Base-by-base conservation (phyloP, 805 yeast species). In the Suhomyces tanzawaensis region DNA sequence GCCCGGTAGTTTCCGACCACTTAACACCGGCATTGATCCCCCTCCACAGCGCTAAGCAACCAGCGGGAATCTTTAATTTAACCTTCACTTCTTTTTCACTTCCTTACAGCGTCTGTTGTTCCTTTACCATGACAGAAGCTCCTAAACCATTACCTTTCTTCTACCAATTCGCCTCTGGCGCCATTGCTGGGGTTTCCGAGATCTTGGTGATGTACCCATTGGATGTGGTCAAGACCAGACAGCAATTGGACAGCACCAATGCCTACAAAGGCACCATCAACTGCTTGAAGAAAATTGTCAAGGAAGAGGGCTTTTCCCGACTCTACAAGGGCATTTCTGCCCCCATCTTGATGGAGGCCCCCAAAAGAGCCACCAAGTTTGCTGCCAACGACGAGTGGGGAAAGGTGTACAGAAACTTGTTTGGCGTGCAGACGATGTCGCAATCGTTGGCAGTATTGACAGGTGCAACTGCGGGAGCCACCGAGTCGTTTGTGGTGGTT, bases 321-420 rank as follows among this genome's bases (percentile, higher is more conserved):
- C 75, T 91, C 41, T 93, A 93, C 68, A 81, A 90, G 58, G 99
- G 99, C 49, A 93, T 93, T 54, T 70, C 85, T 21, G 96, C 99
- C 17, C 99, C 99, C 23, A 87, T 93, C 51, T 72, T 93, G 55
- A 93, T 93, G 99, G 99, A 93, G 65, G 99, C 98, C 11, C 99
- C 99, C 48, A 93, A 93, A 74, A 81, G 99, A 71, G 99, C 99
- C 29, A 90, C 96, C 49, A 93, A 93, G 65, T 93, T 93, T 60
- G 97, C 98, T 36, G 96, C 97, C 45, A 93, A 93, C 60, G 99
- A 93, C 60, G 95, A 88, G 62, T 93, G 95, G 84, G 91, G 95
- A 37, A 83, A 83, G 62, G 63, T 89, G 50, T 91, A 89, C 75
- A 78, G 79, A 49, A 71, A 71, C 21, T 59, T 68, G 15, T 88